Base-by-base conservation (phyloP, 805 yeast genomes). In the Candida golubevii region DNA sequence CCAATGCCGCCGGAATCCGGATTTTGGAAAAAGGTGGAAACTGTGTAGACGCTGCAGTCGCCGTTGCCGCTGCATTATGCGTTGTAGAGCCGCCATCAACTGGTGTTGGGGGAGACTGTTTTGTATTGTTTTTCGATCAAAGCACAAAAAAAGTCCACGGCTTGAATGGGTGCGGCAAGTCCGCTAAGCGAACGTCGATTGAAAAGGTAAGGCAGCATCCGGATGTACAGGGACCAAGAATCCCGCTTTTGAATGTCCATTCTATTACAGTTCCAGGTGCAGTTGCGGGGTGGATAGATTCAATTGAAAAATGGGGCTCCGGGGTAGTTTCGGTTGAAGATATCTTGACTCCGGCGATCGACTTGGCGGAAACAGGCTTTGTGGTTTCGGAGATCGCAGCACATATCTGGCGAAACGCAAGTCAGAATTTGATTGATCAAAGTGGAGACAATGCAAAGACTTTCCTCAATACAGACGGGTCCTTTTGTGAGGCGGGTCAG, bases 191-290 rank as follows among this genome's bases (percentile, higher is more conserved):
- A 14, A 50, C 80, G 8, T 60, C 72, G 2, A 60, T 82, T 10
- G 82, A 81, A 12, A 63, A 70, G 48, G 69, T 82, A 4, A 59
- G 65, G 46, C 57, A 71, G 28, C 38, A 46, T 18, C 39, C 73
- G 13, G 65, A 31, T 8, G 36, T 41, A 8, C 14, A 28, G 7
- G 49, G 48, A 6, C 47, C 45, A 69, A 58, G 88, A 55, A 66
- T 85, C 28, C 79, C 79, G 0, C 55, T 55, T 10, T 65, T 66
- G 28, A 81, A 87, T 2, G 75, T 80, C 3, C 79, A 78, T 46
- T 64, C 83, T 0, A 78, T 82, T 7, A 82, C 81, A 41, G 89
- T 85, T 5, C 93, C 93, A 0, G 95, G 95, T 5, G 83, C 88
- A 1, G 73, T 85, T 38, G 87, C 88, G 6, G 91, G 88, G 0